Evolutionary conservation across 2,329 filamentous ascomycete genomes (phyloP).

Genomic region (Ophiocordyceps robertsii): DNA sequence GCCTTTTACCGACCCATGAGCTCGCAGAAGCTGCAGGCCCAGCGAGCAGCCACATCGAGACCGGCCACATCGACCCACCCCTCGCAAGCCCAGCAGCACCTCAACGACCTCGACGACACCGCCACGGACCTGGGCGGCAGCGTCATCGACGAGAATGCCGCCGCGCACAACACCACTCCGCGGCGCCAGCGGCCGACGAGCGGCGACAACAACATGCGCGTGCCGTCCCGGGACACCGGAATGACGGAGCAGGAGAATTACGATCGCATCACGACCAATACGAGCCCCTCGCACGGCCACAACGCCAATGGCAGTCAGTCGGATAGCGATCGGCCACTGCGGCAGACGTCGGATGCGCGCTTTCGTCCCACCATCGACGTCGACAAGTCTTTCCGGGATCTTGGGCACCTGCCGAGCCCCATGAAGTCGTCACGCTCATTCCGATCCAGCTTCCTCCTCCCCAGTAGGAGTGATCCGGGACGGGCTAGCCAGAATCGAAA

Average conservation of each 20-base stretch:
- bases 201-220: conserved; percentile 36
- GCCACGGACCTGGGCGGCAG: conserved; percentile 31
- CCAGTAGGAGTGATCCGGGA: conserved; percentile 37
- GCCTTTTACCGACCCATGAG: conserved; percentile 97
- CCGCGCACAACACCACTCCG: conserved; percentile 27
- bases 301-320: conserved; percentile 48
- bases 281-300: conserved; percentile 54
- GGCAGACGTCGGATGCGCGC: conserved; percentile 25
- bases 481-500: conserved; percentile 38
- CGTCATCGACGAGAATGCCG: conserved; percentile 33
- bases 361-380: conserved; percentile 42
- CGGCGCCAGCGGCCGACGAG: conserved; percentile 14
- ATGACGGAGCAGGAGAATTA: conserved; percentile 61
- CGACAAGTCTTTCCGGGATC: conserved; percentile 42
- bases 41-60: conserved; percentile 49
- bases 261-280: conserved; percentile 59
- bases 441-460: conserved; percentile 58
- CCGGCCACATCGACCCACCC: conserved; percentile 27
- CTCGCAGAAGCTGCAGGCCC: conserved; percentile 84
- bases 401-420: conserved; percentile 41
- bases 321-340: conserved; percentile 69
- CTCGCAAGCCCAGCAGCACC: conserved; percentile 10
- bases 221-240: conserved; percentile 68
- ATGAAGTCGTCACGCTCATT: conserved; percentile 65
- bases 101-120: conserved; percentile 22